A percentile compares a stretch with the other conserved stretches of the same genome.
phyloP scores from a whole-genome alignment of 129 eudicot genomes.

The Tanacetum coccineum region DNA sequence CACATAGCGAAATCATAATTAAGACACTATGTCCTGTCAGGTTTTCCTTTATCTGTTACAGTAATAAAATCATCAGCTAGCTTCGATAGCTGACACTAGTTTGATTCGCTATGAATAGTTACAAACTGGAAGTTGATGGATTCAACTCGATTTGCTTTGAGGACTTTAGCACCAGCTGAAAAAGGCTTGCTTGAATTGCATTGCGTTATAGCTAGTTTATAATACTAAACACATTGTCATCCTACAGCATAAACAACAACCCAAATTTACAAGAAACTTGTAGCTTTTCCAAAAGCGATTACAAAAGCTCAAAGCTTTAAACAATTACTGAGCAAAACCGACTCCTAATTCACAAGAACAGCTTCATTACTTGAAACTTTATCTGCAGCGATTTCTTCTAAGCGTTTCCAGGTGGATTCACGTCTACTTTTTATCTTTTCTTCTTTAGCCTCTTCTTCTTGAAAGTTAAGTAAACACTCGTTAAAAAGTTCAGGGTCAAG shows the following conservation, averaged over 20 bases:
- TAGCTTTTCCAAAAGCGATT: slow-evolving; percentile 22
- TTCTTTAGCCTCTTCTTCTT: slow-evolving; percentile 70
- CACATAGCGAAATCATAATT: too few species aligned
- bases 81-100: too few species aligned
- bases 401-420: slow-evolving; percentile 66
- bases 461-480: slow-evolving; percentile 67
- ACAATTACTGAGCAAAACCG: not conserved
- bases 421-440: slow-evolving; percentile 54
- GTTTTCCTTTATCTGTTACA: too few species aligned
- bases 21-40: too few species aligned
- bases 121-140: too few species aligned
- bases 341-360: slow-evolving; percentile 50
- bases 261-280: slow-evolving; percentile 35
- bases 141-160: too few species aligned
- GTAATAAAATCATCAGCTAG: too few species aligned
- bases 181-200: slow-evolving; percentile 25
- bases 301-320: slow-evolving; percentile 26
- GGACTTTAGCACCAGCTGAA: not conserved
- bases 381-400: slow-evolving; percentile 55
- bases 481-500: slow-evolving; percentile 74
- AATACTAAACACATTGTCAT: slow-evolving; percentile 23
- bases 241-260: slow-evolving; percentile 35
- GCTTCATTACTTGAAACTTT: slow-evolving; percentile 55
- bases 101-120: too few species aligned
- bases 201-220: slow-evolving; percentile 30